Evolutionary conservation across 805 yeast genomes (phyloP), one percentile per base, ranked within the genome.

Genomic region (Ascoidea tarda): DNA sequence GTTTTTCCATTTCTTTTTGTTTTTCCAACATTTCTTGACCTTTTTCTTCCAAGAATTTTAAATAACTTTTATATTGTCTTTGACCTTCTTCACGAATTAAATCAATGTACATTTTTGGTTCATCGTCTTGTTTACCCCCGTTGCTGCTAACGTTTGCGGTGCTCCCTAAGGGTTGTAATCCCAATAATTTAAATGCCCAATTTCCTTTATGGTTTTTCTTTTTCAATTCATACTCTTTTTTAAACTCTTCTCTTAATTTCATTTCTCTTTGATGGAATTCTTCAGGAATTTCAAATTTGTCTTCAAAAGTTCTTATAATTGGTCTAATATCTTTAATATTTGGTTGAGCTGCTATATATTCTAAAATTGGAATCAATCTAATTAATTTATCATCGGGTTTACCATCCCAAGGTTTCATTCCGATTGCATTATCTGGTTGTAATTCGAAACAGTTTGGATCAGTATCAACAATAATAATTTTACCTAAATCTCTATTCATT

Each of bases 341-440:
- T 38, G 66, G 70, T 16, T 49, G 42, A 46, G 76, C 78, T 14
- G 96, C 98, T 55, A 93, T 70, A 71, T 87, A 93, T 71, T 93
- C 99, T 60, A 93, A 78, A 71, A 93, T 83, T 54, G 98, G 97
- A 63, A 93, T 88, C 69, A 90, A 71, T 61, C 76, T 76, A 59
- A 93, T 74, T 62, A 93, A 76, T 53, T 75, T 74, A 67, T 91
- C 96, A 64, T 87, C 96, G 42, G 85, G 76, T 56, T 71, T 71
- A 58, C 99, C 99, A 52, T 75, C 77, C 99, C 99, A 93, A 56
- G 84, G 80, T 58, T 80, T 74, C 67, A 88, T 70, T 55, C 87
- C 81, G 57, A 93, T 78, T n/a, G 96, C 91, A 67, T 93, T 93
- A 61, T 90, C 96, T 2, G 96, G 96, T 72, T 91, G 97, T 67